Base-by-base conservation (phyloP, 352 stramenopile genomes). In the Globisporangium carolinianum region DNA sequence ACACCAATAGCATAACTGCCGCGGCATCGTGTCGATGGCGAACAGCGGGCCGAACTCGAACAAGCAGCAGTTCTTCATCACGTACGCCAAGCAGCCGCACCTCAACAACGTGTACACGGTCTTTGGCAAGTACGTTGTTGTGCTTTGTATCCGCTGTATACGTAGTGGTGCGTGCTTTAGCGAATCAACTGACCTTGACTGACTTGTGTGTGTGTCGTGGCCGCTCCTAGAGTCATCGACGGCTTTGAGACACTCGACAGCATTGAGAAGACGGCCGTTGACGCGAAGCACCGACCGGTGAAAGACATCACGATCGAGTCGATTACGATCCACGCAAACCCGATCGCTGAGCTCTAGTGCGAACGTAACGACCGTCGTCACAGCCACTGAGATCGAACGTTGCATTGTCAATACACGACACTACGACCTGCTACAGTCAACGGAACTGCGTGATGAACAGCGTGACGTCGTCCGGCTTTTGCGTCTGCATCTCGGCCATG, bases 101-200 rank as follows among this genome's bases (percentile, higher is more conserved):
- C 76, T 99, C 46, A 98, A 99, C 78, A 98, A 98, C 73, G 81
- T 98, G 18, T 98, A 99, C 82, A 98, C 94, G 54, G 87, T 98
- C 35, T 98, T 99, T 76, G 97, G 92, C 68, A 91, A 96, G 84
- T 94, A 79, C 47, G 77, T 83, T 47, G 3, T 46, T 43, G 18
- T 18, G n/a, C n/a, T n/a, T n/a, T n/a, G n/a, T n/a, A n/a, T 9
- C 43, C 41, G 51, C 47, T 45, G 10, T 35, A 32, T 42, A 45
- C 15, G n/a, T 17, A 9, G 38, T 51, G 17, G 1, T 41, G 24
- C 14, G 6, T 0, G 24, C 5, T 53, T 15, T 24, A 24, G 24
- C 24, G 24, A 24, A 24, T 24, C 24, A 24, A 24, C 24, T 24
- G 24, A 24, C 24, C 24, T 24, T 24, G 24, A 24, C 24, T 24